Conservation (phyloP, 192 early-diverging fungal species). For the Backusella macrospora region DNA sequence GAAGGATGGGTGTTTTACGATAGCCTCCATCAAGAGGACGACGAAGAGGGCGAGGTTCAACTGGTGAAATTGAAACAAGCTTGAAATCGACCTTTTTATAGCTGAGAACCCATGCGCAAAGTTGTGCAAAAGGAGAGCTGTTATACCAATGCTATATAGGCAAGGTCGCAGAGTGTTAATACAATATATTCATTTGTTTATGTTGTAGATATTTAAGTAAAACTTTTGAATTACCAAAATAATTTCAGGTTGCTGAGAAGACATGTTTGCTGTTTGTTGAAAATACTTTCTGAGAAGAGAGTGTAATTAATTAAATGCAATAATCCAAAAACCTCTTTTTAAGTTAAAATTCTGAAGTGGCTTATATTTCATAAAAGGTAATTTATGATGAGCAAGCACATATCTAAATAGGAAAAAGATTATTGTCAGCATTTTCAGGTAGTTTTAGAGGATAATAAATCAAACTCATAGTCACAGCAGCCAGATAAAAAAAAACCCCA, state of each 20-base stretch:
- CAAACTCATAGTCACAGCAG: too few species aligned
- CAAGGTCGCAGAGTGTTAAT: not conserved
- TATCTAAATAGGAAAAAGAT: not conserved
- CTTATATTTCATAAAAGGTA: not conserved
- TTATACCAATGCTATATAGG: slow-evolving; percentile 33
- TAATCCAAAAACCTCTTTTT: not conserved
- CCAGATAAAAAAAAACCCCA: too few species aligned
- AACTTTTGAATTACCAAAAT: not conserved
- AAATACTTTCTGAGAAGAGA: not conserved
- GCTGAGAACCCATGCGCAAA: slow-evolving; percentile 27
- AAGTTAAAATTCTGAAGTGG: not conserved
- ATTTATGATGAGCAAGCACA: slow-evolving; percentile 2
- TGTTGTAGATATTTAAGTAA: too few species aligned
- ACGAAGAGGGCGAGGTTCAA: slow-evolving; percentile 25
- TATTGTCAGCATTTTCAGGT: not conserved
- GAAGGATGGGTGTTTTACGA: slow-evolving; percentile 39
- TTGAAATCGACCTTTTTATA: slow-evolving; percentile 38
- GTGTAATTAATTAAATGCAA: not conserved
- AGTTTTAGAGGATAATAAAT: not conserved
- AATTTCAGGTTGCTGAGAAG: slow-evolving; percentile 1
- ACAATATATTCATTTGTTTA: too few species aligned
- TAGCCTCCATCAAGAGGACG: slow-evolving; percentile 37
- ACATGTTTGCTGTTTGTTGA: not conserved
- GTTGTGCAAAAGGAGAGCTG: slow-evolving; percentile 32
- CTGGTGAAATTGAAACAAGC: slow-evolving; percentile 22